phyloP scores from a whole-genome alignment of 805 yeast species.

The Yamadazyma paraphyllophila region DNA sequence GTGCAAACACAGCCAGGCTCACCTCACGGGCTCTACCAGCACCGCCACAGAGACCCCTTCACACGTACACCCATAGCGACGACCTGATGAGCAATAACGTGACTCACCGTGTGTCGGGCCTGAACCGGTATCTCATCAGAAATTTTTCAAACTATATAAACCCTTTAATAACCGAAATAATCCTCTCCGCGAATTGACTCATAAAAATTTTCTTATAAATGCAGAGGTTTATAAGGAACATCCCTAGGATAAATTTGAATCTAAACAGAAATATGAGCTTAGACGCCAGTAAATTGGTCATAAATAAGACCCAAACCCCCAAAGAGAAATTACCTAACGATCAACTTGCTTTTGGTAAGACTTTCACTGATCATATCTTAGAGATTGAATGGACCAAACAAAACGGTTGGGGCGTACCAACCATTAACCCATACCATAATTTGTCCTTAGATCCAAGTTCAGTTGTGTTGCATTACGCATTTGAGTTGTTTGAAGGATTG shows the following conservation, averaged over 20 bases:
- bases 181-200: constrained; percentile 5
- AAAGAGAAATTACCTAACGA: constrained; percentile 36
- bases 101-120: not conserved
- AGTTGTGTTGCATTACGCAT: constrained; percentile 90
- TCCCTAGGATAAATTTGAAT: not conserved
- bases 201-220: constrained; percentile 4
- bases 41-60: no score
- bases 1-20: no score
- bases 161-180: constrained; percentile 7
- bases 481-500: constrained; percentile 93
- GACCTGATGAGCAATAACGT: no score
- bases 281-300: constrained; percentile 37
- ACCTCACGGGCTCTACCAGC: no score
- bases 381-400: constrained; percentile 76
- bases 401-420: constrained; percentile 87
- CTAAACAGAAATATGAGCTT: constrained; percentile 18
- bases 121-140: not conserved
- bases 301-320: constrained; percentile 38
- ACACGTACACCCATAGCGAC: no score
- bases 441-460: constrained; percentile 81
- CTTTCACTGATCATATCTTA: constrained; percentile 87
- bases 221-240: not conserved
- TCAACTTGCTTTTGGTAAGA: constrained; percentile 41
- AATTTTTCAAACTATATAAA: not conserved
- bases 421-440: constrained; percentile 80